Evolutionary conservation across 169 alveolate genomes (phyloP), one percentile per base, ranked within the genome.

Genomic region (Amoebophrya sp.): DNA sequence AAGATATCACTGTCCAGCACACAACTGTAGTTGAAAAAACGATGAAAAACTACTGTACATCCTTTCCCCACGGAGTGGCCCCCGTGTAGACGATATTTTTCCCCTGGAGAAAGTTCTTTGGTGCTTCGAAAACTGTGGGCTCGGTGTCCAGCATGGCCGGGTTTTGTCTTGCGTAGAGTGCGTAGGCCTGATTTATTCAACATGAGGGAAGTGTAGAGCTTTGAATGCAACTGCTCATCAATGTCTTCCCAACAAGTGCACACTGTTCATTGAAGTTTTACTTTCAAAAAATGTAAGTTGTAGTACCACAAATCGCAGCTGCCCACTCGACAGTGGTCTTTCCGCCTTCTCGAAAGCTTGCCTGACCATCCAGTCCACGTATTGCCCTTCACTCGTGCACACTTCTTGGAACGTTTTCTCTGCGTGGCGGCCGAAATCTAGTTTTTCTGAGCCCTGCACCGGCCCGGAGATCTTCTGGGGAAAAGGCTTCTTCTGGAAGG

Each of bases 181-280:
- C 83, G 83, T 12, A 66, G 18, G 83, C 83, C 83, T 66, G 83
- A 41, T n/a, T n/a, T n/a, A n/a, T n/a, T n/a, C n/a, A n/a, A n/a
- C n/a, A n/a, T n/a, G n/a, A n/a, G n/a, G n/a, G n/a, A n/a, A n/a
- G n/a, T n/a, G n/a, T n/a, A n/a, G n/a, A n/a, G n/a, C n/a, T n/a
- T n/a, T n/a, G n/a, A n/a, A n/a, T n/a, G n/a, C n/a, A n/a, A n/a
- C n/a, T n/a, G n/a, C n/a, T n/a, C n/a, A n/a, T n/a, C n/a, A n/a
- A n/a, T n/a, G n/a, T n/a, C n/a, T n/a, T n/a, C n/a, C n/a, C n/a
- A n/a, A n/a, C n/a, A n/a, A n/a, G n/a, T n/a, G n/a, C n/a, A n/a
- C n/a, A n/a, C n/a, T n/a, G n/a, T n/a, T n/a, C n/a, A n/a, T n/a
- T n/a, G n/a, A n/a, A n/a, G n/a, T n/a, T n/a, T n/a, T n/a, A n/a